Evolutionary conservation across 371 early-diverging fungal genomes (phyloP).

Genomic region (Mycotypha africana): DNA sequence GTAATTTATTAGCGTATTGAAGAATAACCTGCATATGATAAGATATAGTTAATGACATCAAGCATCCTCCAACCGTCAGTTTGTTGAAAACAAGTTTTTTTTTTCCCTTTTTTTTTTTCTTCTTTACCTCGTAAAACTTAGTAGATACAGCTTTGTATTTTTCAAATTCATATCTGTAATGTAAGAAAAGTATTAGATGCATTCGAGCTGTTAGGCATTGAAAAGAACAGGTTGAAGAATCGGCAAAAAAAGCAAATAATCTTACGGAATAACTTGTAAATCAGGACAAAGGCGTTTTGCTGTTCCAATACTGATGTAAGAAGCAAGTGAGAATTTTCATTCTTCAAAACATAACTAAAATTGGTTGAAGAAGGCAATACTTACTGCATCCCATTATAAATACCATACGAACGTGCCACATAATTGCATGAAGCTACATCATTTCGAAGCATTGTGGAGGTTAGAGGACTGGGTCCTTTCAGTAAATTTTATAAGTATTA

Average conservation of each 20-base stretch:
- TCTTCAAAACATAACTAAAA: no score
- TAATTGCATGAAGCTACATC: conserved; percentile 77
- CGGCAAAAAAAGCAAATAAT: no score
- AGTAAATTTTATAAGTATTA: no score
- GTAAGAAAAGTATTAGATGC: no score
- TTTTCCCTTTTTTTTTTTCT: no score
- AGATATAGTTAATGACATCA: no score
- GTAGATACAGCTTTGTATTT: conserved; percentile 66
- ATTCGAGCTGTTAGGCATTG: no score
- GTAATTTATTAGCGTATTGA: conserved; percentile 59
- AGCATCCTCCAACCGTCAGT: no score
- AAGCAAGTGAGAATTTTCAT: no score
- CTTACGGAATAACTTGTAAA: conserved; percentile 54
- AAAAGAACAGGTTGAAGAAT: no score
- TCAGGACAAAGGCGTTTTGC: conserved; percentile 64
- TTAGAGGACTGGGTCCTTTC: no score
- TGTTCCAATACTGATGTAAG: conserved; percentile 22
- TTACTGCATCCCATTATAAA: conserved; percentile 72
- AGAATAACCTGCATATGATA: conserved; percentile 48
- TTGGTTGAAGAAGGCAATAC: no score
- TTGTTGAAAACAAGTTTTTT: neutral
- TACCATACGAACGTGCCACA: conserved; percentile 63
- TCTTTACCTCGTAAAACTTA: conserved; percentile 51
- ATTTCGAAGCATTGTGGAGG: conserved; percentile 3
- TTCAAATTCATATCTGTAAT: conserved; percentile 68